phyloP scores from a whole-genome alignment of 176 grass and related monocot genomes.

The Triticum timopheevii region DNA sequence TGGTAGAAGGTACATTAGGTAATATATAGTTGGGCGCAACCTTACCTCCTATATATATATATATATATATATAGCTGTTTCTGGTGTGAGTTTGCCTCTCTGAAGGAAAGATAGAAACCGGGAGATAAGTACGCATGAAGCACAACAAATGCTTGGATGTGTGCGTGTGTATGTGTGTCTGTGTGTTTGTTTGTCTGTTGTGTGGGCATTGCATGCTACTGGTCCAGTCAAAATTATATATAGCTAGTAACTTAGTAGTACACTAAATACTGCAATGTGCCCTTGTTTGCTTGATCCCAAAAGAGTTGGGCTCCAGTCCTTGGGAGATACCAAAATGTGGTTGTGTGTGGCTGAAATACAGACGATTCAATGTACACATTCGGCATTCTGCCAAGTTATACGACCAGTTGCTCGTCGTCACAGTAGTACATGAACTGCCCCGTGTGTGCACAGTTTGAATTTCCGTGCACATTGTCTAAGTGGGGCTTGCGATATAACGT shows the following conservation, averaged over 20 bases:
- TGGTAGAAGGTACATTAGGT: conserved; percentile 75
- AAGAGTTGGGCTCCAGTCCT: neutral
- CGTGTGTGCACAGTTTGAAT: too few relatives aligned
- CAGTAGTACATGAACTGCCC: too few relatives aligned
- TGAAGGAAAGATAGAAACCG: conserved; percentile 9
- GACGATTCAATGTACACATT: too few relatives aligned
- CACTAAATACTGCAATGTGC: neutral
- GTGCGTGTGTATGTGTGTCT: neutral
- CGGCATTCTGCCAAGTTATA: too few relatives aligned
- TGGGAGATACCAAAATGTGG: neutral
- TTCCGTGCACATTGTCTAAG: too few relatives aligned
- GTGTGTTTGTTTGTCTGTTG: neutral
- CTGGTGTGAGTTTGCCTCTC: conserved; percentile 1
- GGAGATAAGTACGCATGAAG: neutral
- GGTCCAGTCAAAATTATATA: neutral
- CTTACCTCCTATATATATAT: neutral
- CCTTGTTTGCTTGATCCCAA: neutral
- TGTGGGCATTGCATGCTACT: neutral
- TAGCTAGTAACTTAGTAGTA: neutral
- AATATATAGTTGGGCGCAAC: conserved; percentile 25
- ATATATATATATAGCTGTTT: neutral
- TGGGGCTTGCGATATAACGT: too few relatives aligned
- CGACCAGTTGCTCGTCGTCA: too few relatives aligned
- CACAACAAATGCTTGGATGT: neutral
- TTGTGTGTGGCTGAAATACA: neutral